Conservation (phyloP, 805 yeast species). For the Cyberlindnera japonica region DNA sequence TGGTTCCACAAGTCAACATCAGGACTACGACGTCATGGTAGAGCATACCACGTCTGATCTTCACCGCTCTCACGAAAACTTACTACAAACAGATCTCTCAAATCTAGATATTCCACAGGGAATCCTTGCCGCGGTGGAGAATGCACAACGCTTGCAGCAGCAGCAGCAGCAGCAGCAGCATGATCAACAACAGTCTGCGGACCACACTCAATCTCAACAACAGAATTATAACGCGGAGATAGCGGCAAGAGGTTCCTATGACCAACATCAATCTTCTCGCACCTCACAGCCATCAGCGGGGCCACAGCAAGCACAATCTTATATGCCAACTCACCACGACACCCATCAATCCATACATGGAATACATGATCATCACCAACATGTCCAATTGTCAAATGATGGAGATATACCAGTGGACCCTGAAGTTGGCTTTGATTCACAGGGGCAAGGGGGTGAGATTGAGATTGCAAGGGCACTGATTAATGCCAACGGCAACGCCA, state of each 20-base stretch:
- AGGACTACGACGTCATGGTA: slow-evolving; percentile 17
- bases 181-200: slow-evolving; percentile 12
- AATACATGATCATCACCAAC: slow-evolving; percentile 23
- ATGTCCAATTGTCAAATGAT: neutral
- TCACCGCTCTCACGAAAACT: slow-evolving; percentile 17
- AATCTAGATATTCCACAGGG: slow-evolving; percentile 26
- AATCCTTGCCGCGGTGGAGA: slow-evolving; percentile 55
- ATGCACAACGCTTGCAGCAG: slow-evolving; percentile 39
- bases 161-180: slow-evolving; percentile 21
- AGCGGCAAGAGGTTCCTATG: neutral
- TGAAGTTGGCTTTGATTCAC: slow-evolving; percentile 46
- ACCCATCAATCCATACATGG: slow-evolving; percentile 2
- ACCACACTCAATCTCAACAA: slow-evolving; percentile 7
- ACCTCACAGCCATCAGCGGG: slow-evolving; percentile 7
- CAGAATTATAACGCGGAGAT: neutral
- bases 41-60: slow-evolving; percentile 1
- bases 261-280: slow-evolving; percentile 1
- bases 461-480: slow-evolving; percentile 65
- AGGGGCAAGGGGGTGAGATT: slow-evolving; percentile 45
- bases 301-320: slow-evolving; percentile 2
- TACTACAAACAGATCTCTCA: slow-evolving; percentile 22
- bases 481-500: slow-evolving; percentile 40
- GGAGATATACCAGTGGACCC: slow-evolving; percentile 55
- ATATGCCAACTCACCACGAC: neutral
- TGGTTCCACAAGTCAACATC: slow-evolving; percentile 3